Evolutionary conservation across 2,329 filamentous ascomycete genomes (phyloP).

Genomic region (Rosellinia necatrix): DNA sequence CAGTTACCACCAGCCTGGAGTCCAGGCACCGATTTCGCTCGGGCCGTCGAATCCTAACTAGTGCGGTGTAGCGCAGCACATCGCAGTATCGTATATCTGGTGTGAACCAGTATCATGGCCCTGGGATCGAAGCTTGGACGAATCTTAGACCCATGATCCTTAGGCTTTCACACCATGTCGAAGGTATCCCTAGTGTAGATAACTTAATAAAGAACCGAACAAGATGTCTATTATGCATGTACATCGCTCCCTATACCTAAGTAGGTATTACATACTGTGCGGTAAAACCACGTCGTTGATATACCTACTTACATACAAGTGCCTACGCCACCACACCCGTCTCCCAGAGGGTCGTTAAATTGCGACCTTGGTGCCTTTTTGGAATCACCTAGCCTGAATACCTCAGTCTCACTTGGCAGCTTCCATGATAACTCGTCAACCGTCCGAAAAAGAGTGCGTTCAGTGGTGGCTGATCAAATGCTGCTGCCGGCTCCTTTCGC

Average conservation of each 20-base stretch:
- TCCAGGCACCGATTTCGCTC: neutral
- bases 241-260: too few species aligned
- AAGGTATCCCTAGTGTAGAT: slow-evolving; percentile 2
- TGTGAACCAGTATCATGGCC: slow-evolving; percentile 22
- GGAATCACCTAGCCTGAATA: too few species aligned
- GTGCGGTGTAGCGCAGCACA: neutral
- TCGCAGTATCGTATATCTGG: neutral
- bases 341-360: neutral
- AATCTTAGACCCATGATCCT: slow-evolving; percentile 17
- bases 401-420: too few species aligned
- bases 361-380: neutral
- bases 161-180: neutral
- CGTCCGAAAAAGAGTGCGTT: too few species aligned
- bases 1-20: slow-evolving; percentile 16
- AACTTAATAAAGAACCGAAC: neutral
- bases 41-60: neutral
- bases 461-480: neutral
- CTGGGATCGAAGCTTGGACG: slow-evolving; percentile 18
- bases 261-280: too few species aligned
- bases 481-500: neutral
- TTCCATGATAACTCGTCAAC: too few species aligned
- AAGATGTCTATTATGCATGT: neutral
- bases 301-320: too few species aligned
- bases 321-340: too few species aligned
- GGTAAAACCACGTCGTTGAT: neutral